These are phyloP conservation scores for Epicoccum nigrum DNA, from an alignment of 2,329 filamentous ascomycete genomes.

Conservation along the genomic window DNA sequence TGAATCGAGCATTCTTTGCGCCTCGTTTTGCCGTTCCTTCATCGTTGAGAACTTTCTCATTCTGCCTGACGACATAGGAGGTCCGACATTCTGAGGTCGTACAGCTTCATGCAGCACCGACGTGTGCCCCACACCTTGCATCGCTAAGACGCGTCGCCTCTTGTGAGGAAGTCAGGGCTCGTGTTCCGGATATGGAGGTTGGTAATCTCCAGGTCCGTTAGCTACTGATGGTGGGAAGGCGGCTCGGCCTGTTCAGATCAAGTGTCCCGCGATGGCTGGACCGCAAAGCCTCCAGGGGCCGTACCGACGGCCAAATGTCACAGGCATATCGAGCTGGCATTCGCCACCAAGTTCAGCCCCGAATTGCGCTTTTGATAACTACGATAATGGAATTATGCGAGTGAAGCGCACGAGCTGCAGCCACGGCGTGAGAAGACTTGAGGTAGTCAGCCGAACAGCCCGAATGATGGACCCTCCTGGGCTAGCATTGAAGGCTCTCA, in stretches of 20 bases:
- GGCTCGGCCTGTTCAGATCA: not conserved
- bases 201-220: constrained; percentile 7
- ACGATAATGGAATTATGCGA: not conserved
- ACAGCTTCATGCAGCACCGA: constrained; percentile 4
- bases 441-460: not conserved
- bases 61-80: not conserved
- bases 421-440: constrained; percentile 3
- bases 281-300: not conserved
- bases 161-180: not conserved
- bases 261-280: not conserved
- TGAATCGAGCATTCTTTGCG: constrained; percentile 6
- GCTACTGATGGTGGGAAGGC: not conserved
- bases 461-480: not conserved
- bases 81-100: not conserved
- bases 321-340: not conserved
- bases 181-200: not conserved
- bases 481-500: not conserved
- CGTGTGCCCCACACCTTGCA: constrained; percentile 11
- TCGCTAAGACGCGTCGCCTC: constrained; percentile 3
- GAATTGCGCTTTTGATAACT: not conserved
- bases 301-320: not conserved
- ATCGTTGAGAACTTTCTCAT: not conserved
- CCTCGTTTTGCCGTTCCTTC: not conserved
- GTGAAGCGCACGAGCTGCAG: constrained; percentile 4
- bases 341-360: not conserved